Percentiles rank a stretch among this genome's conserved stretches.
phyloP scores from a whole-genome alignment of 2,329 filamentous ascomycete species.

The Phialemonium atrogriseum region DNA sequence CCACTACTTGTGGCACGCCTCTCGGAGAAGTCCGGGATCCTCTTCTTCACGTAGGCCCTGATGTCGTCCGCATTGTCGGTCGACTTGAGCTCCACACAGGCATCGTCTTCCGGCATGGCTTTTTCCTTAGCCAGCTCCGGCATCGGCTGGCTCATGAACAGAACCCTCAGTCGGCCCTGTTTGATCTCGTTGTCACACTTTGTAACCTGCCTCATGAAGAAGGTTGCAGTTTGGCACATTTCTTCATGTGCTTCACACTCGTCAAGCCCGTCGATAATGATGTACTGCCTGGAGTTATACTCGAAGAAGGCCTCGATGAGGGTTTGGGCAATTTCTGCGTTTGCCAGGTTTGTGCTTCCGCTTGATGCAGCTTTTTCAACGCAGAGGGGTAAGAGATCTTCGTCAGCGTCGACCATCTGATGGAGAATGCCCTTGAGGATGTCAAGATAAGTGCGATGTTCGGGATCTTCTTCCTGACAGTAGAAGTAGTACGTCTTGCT shows the following conservation, averaged over 20 bases:
- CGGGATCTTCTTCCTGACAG: constrained; percentile 23
- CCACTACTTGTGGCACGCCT: too few relatives aligned
- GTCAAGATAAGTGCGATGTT: constrained; percentile 17
- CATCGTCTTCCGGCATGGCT: constrained; percentile 14
- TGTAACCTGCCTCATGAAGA: constrained; percentile 18
- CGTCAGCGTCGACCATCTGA: constrained; percentile 20
- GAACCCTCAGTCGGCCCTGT: constrained; percentile 16
- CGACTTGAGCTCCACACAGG: too few relatives aligned
- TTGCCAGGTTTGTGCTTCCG: constrained; percentile 17
- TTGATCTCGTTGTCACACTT: constrained; percentile 14
- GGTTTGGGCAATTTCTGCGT: constrained; percentile 13
- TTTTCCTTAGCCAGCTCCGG: too few relatives aligned
- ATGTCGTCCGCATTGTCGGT: constrained; percentile 19
- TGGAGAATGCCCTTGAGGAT: constrained; percentile 22
- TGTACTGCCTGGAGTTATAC: constrained; percentile 18
- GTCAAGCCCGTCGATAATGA: constrained; percentile 36
- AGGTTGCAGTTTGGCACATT: constrained; percentile 17
- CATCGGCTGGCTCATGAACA: constrained; percentile 23
- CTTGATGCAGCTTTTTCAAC: constrained; percentile 18
- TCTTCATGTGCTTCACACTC: constrained; percentile 25
- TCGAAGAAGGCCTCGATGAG: constrained; percentile 24
- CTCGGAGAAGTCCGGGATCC: constrained; percentile 1
- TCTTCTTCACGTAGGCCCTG: constrained; percentile 10
- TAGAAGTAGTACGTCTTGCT: constrained; percentile 32
- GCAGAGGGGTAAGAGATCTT: constrained; percentile 19